Base-by-base conservation (phyloP, 805 yeast species). In the Candida boleticola region DNA sequence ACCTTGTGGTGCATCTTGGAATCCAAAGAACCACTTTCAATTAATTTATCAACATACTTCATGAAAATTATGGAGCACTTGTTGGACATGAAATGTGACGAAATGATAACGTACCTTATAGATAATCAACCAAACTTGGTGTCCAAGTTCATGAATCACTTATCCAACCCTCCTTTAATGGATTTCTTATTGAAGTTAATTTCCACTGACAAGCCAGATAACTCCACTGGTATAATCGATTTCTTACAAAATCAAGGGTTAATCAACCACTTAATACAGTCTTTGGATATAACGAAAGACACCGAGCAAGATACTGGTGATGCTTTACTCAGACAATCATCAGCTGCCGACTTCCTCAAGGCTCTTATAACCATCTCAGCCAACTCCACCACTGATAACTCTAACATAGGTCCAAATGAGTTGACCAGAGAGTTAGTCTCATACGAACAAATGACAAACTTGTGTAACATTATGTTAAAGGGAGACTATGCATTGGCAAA, bases 51-150 rank as follows among this genome's bases (percentile, higher is more conserved):
- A 18, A 84, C 95, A 2, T 85, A 85, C 62, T 89, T 93, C 64
- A 87, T 92, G 80, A 90, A 88, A 62, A 86, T 90, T 48, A 87
- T 86, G 69, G 97, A 92, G 53, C 74, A 70, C 44, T 58, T 71
- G 47, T 54, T 71, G 41, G 76, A 71, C 52, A 69, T 71, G 76
- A 70, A 71, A 50, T 68, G 74, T 50, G 76, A 70, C 46, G 75
- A 71, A 44, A 69, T 71, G 74, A 64, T 71, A 34, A 57, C 71
- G 18, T 68, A 66, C 46, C 57, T 71, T 27, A 67, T 71, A 41
- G 74, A 68, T 36, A 66, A 67, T 50, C 75, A 71, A 52, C 64
- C 71, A 18, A 51, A 55, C 18, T 52, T 71, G 39, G 74, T 71
- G 22, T 63, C 61, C 20, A 68, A 66, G 47, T 71, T 71, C 51